Base-by-base conservation (phyloP, 2,329 filamentous ascomycete species). In the Fusarium falciforme region DNA sequence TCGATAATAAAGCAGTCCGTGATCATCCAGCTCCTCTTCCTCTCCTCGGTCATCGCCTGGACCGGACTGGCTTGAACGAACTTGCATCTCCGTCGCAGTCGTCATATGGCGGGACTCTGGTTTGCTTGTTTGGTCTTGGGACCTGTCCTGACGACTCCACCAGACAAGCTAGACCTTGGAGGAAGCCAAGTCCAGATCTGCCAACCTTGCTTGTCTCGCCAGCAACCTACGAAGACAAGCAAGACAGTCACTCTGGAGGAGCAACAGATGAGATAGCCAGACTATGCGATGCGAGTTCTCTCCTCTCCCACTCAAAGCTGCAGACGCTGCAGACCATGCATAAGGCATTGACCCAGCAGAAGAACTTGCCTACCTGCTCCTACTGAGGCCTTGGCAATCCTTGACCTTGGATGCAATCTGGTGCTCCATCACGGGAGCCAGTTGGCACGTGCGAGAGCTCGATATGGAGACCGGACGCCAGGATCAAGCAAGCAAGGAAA, bases 381-480 rank as follows among this genome's bases (percentile, higher is more conserved):
- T 25, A 36, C 31, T 33, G 29, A 36, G 59, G 66, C 33, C 57
- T 61, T 44, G 57, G 42, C 57, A 44, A 36, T 64, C 71, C 71
- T 49, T 71, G 67, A 60, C 60, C 47, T 52, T 52, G 47, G 25
- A 52, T 29, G 25, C 25, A 49, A 72, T 60, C 66, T 61, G 54
- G 62, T 60, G 44, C 59, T 52, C 57, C 61, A 58, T 59, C 61
- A 67, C 59, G 55, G 59, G 63, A 60, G 66, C 58, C 29, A 55
- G 65, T 66, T 76, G 75, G 75, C 75, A 77, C 73, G 75, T 77
- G 73, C 73, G 66, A 72, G 72, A 75, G 67, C 73, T 76, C 71
- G 74, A 67, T 61, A 47, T 64, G 47, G 36, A 65, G 55, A 33
- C 52, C 52, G 59, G 36, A 71, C 42, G 54, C 64, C 57, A 49